Conservation (phyloP, 1,284 basidiomycete species). For the Ceratobasidium sp. region DNA sequence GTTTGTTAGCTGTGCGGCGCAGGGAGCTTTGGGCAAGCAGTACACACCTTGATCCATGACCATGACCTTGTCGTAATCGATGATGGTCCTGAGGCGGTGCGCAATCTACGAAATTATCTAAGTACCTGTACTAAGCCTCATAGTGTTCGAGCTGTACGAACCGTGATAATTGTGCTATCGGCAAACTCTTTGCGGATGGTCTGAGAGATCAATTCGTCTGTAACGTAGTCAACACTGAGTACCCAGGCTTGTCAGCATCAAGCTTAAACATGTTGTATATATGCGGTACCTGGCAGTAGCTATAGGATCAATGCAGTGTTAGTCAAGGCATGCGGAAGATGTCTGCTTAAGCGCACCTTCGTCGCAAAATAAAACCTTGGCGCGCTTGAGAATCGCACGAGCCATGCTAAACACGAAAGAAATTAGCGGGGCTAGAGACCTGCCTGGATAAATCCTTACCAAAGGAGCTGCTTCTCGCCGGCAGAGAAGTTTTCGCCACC, state of each 20-base stretch:
- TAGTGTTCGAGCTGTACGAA: neutral
- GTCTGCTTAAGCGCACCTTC: slow-evolving; percentile 55
- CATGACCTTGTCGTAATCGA: slow-evolving; percentile 75
- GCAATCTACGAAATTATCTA: slow-evolving; percentile 58
- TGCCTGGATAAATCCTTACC: slow-evolving; percentile 46
- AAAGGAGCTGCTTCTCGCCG: slow-evolving; percentile 84
- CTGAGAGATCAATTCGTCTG: slow-evolving; percentile 73
- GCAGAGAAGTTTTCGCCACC: slow-evolving; percentile 94
- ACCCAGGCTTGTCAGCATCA: slow-evolving; percentile 40
- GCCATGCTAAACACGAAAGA: slow-evolving; percentile 64
- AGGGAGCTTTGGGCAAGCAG: neutral
- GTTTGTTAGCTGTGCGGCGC: slow-evolving; percentile 17
- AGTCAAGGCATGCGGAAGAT: slow-evolving; percentile 34
- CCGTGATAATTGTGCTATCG: slow-evolving; percentile 62
- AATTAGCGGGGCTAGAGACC: neutral
- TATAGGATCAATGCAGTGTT: slow-evolving; percentile 46
- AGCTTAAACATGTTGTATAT: slow-evolving; percentile 37
- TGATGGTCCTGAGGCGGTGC: slow-evolving; percentile 69
- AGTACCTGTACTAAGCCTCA: neutral
- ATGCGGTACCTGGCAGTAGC: slow-evolving; percentile 67
- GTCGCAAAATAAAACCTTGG: slow-evolving; percentile 81
- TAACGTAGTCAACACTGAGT: slow-evolving; percentile 74
- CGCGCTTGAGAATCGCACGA: slow-evolving; percentile 76
- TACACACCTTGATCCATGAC: slow-evolving; percentile 77
- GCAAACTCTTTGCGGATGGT: slow-evolving; percentile 74